These are phyloP conservation scores for Hericium erinaceus DNA, from an alignment of 768 basidiomycete species.

Conservation along the genomic window DNA sequence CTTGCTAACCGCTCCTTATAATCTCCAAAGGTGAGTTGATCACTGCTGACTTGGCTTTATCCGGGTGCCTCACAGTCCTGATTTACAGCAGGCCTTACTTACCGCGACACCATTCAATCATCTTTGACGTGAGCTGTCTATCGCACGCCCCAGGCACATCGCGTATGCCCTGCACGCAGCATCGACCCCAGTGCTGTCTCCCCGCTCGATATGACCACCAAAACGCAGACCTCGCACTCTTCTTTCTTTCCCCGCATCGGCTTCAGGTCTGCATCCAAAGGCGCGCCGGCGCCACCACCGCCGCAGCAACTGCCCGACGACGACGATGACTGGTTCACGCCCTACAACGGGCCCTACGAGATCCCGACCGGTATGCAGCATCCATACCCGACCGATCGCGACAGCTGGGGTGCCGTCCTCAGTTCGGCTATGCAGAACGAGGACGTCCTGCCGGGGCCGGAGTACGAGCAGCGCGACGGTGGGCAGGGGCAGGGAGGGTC, in stretches of 20 bases:
- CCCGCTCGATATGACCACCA: slow-evolving; percentile 24
- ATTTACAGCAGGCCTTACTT: not conserved
- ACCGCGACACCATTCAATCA: not conserved
- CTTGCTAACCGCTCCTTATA: no score
- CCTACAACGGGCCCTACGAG: slow-evolving; percentile 58
- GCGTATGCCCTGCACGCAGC: not conserved
- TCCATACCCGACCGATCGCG: slow-evolving; percentile 15
- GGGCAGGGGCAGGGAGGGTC: not conserved
- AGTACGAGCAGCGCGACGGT: not conserved
- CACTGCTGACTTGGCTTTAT: no score
- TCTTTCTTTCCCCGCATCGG: slow-evolving; percentile 31
- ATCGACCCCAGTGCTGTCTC: not conserved
- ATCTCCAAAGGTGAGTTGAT: no score
- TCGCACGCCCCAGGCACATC: not conserved
- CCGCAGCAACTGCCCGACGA: slow-evolving; percentile 7
- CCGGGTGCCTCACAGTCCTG: no score
- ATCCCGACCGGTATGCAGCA: slow-evolving; percentile 2
- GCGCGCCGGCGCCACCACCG: slow-evolving; percentile 14
- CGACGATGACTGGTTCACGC: slow-evolving; percentile 52
- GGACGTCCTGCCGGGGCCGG: not conserved
- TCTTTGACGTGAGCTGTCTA: not conserved
- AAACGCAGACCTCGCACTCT: slow-evolving; percentile 20
- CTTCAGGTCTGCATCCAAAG: slow-evolving; percentile 15
- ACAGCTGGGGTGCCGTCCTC: slow-evolving; percentile 25
- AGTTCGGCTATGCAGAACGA: slow-evolving; percentile 18